A percentile compares a stretch with the other conserved stretches of the same genome.
These are phyloP conservation scores for Bothriochloa decipiens DNA, from an alignment of 176 grass and related monocot genomes.

Conservation along the genomic window DNA sequence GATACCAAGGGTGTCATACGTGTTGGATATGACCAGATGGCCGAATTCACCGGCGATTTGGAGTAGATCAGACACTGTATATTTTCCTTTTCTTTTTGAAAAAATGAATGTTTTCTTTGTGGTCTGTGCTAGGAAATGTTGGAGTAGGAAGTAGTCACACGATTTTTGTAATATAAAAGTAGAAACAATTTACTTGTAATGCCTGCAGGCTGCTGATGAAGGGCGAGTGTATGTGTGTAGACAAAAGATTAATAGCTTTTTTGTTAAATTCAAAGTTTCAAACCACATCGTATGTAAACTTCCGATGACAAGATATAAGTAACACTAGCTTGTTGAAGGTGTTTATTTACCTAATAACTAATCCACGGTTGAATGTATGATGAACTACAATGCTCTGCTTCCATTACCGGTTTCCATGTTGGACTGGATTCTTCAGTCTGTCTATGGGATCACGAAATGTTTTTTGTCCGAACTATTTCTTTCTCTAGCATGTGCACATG, in stretches of 20 bases:
- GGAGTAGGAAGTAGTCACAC: no score
- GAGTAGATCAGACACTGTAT: slow-evolving; percentile 62
- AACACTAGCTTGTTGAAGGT: neutral
- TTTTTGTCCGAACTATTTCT: no score
- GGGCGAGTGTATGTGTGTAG: neutral
- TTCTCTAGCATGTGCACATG: no score
- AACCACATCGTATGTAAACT: neutral
- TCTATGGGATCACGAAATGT: no score
- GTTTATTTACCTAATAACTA: neutral
- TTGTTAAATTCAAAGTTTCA: neutral
- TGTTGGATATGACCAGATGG: slow-evolving; percentile 75
- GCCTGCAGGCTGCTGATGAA: neutral
- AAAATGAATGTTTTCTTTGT: neutral
- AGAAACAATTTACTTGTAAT: neutral
- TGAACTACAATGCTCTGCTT: neutral
- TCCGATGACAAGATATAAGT: neutral
- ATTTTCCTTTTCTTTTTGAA: neutral
- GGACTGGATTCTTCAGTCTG: no score
- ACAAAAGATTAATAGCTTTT: neutral
- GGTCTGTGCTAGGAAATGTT: no score
- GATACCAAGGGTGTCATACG: slow-evolving; percentile 67
- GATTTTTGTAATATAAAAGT: neutral
- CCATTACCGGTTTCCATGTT: neutral
- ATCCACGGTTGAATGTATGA: neutral
- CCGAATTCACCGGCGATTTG: slow-evolving; percentile 75